A percentile compares a stretch with the other conserved stretches of the same genome.
Evolutionary conservation across 139 green algal species (phyloP).

Genomic region (Haematococcus sp.): DNA sequence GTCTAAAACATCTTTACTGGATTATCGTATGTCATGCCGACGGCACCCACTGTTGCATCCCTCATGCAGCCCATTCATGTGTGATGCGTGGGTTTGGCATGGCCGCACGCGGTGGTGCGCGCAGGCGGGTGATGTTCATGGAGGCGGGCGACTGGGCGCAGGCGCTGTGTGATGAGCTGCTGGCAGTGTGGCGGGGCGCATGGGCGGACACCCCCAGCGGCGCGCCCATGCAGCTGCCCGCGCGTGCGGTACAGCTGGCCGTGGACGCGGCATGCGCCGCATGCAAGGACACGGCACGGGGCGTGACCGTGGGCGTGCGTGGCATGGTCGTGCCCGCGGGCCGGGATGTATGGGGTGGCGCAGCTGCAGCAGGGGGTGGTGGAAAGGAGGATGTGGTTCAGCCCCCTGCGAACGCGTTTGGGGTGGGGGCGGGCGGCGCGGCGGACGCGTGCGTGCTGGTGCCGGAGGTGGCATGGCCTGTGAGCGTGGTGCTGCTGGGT

Average conservation of each 20-base stretch:
- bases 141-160: slow-evolving; percentile 11
- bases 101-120: too few species aligned
- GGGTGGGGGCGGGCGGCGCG: not conserved
- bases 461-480: not conserved
- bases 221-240: not conserved
- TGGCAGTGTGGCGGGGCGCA: too few species aligned
- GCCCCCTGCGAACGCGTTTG: not conserved
- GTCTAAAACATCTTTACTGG: too few species aligned
- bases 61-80: too few species aligned
- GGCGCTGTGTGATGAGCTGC: not conserved
- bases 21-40: too few species aligned
- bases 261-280: not conserved
- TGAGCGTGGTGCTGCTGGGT: not conserved
- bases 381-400: too few species aligned
- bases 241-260: not conserved
- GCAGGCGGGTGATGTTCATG: slow-evolving; percentile 8
- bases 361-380: not conserved
- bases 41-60: too few species aligned
- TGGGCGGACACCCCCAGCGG: too few species aligned
- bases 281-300: too few species aligned
- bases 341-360: not conserved
- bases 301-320: too few species aligned
- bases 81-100: too few species aligned
- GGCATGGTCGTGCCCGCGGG: not conserved
- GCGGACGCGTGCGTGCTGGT: slow-evolving; percentile 1